Percentiles rank a stretch among this genome's conserved stretches.
Conservation (phyloP, 202 grass and related monocot species). For the Panicum hallii region DNA sequence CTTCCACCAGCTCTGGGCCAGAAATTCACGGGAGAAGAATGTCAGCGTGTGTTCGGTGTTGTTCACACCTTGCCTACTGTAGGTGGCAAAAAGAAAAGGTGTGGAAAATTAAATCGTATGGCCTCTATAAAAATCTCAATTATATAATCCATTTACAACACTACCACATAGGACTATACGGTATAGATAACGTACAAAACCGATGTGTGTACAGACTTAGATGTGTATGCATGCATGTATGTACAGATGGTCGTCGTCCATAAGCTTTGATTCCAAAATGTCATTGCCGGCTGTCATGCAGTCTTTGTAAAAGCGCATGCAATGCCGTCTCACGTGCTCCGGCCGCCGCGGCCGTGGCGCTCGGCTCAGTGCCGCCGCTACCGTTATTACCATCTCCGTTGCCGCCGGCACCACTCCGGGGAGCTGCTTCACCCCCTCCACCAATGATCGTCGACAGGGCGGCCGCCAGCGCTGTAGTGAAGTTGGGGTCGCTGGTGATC, state of each 20-base stretch:
- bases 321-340: conserved; percentile 26
- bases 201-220: not conserved
- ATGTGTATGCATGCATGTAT: not conserved
- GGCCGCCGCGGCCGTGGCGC: not conserved
- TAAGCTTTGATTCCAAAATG: not conserved
- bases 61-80: too few relatives aligned
- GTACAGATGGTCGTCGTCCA: not conserved
- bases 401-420: not conserved
- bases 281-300: conserved; percentile 22
- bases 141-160: conserved; percentile 23
- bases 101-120: not conserved
- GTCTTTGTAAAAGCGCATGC: conserved; percentile 27
- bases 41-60: too few relatives aligned
- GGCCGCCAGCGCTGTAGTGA: conserved; percentile 42
- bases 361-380: not conserved
- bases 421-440: not conserved
- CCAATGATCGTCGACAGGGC: conserved; percentile 54
- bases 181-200: not conserved
- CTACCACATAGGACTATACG: not conserved
- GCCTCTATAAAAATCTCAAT: conserved; percentile 17
- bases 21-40: too few relatives aligned
- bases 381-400: not conserved
- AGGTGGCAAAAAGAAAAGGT: not conserved
- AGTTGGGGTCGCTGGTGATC: conserved; percentile 53
- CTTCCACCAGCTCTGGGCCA: too few relatives aligned